Percentiles rank a stretch among this genome's conserved stretches.
Conservation (phyloP, 805 yeast species). For the Peterozyma xylosa region DNA sequence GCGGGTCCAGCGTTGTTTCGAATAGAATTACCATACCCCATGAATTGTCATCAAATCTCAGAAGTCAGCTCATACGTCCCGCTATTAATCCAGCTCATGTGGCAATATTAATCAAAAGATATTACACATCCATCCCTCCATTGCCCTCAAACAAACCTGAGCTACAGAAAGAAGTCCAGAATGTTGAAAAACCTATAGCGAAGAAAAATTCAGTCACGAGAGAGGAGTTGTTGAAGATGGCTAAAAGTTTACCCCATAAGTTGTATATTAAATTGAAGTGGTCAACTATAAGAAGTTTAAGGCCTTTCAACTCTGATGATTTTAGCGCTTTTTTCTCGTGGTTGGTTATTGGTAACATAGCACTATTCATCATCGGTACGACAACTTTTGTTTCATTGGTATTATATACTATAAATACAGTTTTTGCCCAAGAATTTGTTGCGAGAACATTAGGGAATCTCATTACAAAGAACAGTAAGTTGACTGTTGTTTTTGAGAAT, state of each 20-base stretch:
- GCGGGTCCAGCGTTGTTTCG: too few relatives aligned
- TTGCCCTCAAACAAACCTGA: background rate
- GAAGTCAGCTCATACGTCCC: too few relatives aligned
- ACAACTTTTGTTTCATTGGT: constrained; percentile 86
- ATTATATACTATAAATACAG: constrained; percentile 70
- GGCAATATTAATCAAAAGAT: too few relatives aligned
- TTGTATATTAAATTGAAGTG: constrained; percentile 45
- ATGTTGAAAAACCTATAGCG: background rate
- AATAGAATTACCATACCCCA: too few relatives aligned
- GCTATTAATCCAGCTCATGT: too few relatives aligned
- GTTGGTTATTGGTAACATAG: constrained; percentile 81
- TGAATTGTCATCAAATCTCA: too few relatives aligned
- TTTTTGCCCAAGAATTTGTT: constrained; percentile 82
- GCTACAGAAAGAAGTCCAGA: background rate
- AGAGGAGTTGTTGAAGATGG: constrained; percentile 9
- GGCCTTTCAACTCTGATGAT: constrained; percentile 92
- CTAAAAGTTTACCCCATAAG: constrained; percentile 9
- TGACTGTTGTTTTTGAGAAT: constrained; percentile 81
- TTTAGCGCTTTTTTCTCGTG: constrained; percentile 86
- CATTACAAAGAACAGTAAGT: constrained; percentile 74
- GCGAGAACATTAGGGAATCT: constrained; percentile 78
- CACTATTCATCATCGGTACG: constrained; percentile 77
- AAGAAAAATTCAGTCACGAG: constrained; percentile 2
- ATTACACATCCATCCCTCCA: background rate
- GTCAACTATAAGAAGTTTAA: constrained; percentile 63